Evolutionary conservation across 352 stramenopile genomes (phyloP).

Genomic region (Pythium periplocum): DNA sequence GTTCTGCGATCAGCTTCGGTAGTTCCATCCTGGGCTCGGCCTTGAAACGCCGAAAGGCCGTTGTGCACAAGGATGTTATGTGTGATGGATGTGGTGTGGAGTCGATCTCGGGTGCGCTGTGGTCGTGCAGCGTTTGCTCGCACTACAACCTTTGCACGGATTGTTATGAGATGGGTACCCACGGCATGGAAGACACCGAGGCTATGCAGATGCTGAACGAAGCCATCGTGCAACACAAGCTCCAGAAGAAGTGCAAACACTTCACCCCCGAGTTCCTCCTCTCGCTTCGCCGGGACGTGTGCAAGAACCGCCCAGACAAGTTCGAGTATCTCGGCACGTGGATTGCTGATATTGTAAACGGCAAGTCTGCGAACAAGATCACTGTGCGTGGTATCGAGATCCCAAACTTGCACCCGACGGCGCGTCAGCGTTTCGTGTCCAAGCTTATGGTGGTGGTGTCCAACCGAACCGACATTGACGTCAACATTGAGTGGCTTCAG

Average conservation of each 20-base stretch:
- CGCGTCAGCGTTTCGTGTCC: slow-evolving; percentile 67
- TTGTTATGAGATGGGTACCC: slow-evolving; percentile 66
- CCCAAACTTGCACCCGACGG: slow-evolving; percentile 38
- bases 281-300: slow-evolving; percentile 71
- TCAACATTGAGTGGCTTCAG: slow-evolving; percentile 79
- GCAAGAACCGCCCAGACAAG: slow-evolving; percentile 74
- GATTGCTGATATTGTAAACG: slow-evolving; percentile 76
- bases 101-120: slow-evolving; percentile 56
- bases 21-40: slow-evolving; percentile 54
- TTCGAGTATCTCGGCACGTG: slow-evolving; percentile 79
- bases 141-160: slow-evolving; percentile 67
- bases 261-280: slow-evolving; percentile 72
- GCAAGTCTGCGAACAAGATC: slow-evolving; percentile 62
- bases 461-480: slow-evolving; percentile 77
- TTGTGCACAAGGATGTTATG: slow-evolving; percentile 57
- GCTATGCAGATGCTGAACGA: slow-evolving; percentile 65
- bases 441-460: slow-evolving; percentile 78
- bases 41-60: slow-evolving; percentile 63
- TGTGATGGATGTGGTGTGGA: slow-evolving; percentile 74
- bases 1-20: slow-evolving; percentile 55
- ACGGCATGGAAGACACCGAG: slow-evolving; percentile 71
- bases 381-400: slow-evolving; percentile 79
- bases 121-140: slow-evolving; percentile 64
- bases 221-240: slow-evolving; percentile 62
- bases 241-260: slow-evolving; percentile 70